Base-by-base conservation (phyloP, 176 grass and related monocot species). In the Rhynchospora breviuscula region DNA sequence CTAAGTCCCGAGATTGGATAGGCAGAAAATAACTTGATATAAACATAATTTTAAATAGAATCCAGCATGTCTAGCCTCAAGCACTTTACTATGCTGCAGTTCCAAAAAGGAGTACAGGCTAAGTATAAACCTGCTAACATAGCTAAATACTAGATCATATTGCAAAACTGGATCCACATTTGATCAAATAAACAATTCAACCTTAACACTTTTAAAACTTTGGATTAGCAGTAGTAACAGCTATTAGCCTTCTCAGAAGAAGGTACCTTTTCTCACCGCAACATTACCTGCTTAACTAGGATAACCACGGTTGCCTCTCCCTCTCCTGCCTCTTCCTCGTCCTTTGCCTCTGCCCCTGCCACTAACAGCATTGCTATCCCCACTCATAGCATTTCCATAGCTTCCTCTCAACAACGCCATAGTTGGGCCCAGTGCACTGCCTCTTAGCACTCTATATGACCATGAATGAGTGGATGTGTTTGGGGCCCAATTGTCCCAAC, bases 401-500 rank as follows among this genome's bases (percentile, higher is more conserved):
- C 90, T 89, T 31, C 90, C 87, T 86, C 96, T 88, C 75, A 95
- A 72, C 40, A 88, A 57, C 35, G 93, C 91, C 40, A 93, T 35
- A 8, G 96, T 95, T 6, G 96, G 96, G 10, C 96, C 93, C 56
- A 98, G 74, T 23, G 96, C 96, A 10, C 80, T 93, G 78, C 92
- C 89, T 80, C 96, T 90, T 51, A 93, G 71, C 8, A 80, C 89
- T 71, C 89, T 88, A 52, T 93, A 91, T 71, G 95, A 95, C 89
- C 95, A 93, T 54, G 92, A 88, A 44, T 90, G 86, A 12, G 87
- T 90, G 29, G 86, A 87, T 4, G 66, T 84, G 22, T 90, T 92
- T 85, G 79, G 89, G 31, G 57, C 86, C 90, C 86, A 94, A 13
- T 59, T 40, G 67, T 64, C 89, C 89, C 92, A 92, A 33, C 90